Evolutionary conservation across 1,284 basidiomycete genomes (phyloP).

Genomic region (Cryptococcus sp.): DNA sequence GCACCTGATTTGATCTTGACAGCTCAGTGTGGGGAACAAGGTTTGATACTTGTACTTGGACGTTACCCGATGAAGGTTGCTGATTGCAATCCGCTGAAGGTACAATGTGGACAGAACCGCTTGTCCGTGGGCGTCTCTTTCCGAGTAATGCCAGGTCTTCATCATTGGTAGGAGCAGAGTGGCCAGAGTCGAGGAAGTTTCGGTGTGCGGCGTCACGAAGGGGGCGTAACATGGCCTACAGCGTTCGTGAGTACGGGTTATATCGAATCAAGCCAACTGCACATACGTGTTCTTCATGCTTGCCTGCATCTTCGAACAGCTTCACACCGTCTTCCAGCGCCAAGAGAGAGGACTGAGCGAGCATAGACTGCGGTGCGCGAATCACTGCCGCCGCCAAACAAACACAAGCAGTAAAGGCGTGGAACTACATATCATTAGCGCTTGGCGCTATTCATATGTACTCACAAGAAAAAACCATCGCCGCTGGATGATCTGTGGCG

Average conservation of each 20-base stretch:
- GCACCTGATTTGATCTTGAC: no score
- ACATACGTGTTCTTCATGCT: slow-evolving; percentile 20
- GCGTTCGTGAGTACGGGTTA: no score
- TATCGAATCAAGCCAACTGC: background rate
- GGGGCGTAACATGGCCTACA: slow-evolving; percentile 5
- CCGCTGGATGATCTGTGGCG: slow-evolving; percentile 6
- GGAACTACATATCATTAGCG: slow-evolving; percentile 10
- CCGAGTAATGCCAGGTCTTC: slow-evolving; percentile 17
- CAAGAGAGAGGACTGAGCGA: slow-evolving; percentile 19
- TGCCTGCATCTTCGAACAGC: slow-evolving; percentile 22
- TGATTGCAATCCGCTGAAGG: no score
- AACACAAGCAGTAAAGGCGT: slow-evolving; percentile 26
- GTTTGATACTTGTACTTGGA: no score
- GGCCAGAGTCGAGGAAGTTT: slow-evolving; percentile 8
- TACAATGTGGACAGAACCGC: no score
- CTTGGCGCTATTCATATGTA: background rate
- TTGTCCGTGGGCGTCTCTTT: slow-evolving; percentile 1
- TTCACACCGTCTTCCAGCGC: slow-evolving; percentile 24
- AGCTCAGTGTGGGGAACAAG: no score
- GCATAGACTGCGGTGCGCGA: slow-evolving; percentile 20
- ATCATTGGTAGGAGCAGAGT: slow-evolving; percentile 7
- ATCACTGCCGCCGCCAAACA: slow-evolving; percentile 30
- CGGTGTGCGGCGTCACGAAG: slow-evolving; percentile 9
- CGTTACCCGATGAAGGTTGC: no score
- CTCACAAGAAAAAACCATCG: slow-evolving; percentile 23